A percentile compares a stretch with the other conserved stretches of the same genome.
These are phyloP conservation scores for Colletotrichum somersetense DNA, from an alignment of 2,329 filamentous ascomycete species.

Conservation along the genomic window DNA sequence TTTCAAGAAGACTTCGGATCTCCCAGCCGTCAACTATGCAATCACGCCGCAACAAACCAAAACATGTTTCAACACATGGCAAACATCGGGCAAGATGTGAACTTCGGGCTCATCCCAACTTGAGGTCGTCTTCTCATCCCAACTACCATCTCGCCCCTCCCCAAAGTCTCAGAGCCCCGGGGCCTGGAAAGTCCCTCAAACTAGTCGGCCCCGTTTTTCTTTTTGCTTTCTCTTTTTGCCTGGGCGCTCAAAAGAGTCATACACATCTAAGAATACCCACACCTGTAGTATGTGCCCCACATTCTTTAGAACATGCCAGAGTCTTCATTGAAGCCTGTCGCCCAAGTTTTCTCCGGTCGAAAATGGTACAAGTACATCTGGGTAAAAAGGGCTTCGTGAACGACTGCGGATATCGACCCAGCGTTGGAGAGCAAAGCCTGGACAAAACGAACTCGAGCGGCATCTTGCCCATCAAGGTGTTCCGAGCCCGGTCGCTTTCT, in stretches of 20 bases:
- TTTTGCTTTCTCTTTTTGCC: not conserved
- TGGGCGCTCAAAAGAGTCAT: constrained; percentile 24
- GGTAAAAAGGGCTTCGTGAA: not conserved
- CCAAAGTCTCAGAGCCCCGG: not conserved
- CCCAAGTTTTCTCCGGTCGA: not conserved
- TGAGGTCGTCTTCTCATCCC: constrained; percentile 23
- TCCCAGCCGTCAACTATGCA: not conserved
- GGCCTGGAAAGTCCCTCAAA: constrained; percentile 26
- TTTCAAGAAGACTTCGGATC: constrained; percentile 22
- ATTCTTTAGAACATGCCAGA: constrained; percentile 28
- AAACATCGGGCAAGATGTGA: constrained; percentile 12
- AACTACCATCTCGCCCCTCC: constrained; percentile 1
- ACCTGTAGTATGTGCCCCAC: constrained; percentile 16
- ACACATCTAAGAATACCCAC: not conserved
- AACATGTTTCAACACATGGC: constrained; percentile 36
- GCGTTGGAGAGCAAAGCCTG: not conserved
- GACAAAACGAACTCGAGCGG: not conserved
- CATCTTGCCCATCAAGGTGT: not conserved
- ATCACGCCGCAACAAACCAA: constrained; percentile 2
- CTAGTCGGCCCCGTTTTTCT: not conserved
- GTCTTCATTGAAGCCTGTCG: constrained; percentile 4
- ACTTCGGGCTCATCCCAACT: constrained; percentile 32
- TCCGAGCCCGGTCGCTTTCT: not conserved
- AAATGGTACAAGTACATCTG: not conserved
- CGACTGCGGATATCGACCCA: too few species aligned